Evolutionary conservation across 1,139 yeast genomes (phyloP).

Genomic region (Kodamaea derodonti): DNA sequence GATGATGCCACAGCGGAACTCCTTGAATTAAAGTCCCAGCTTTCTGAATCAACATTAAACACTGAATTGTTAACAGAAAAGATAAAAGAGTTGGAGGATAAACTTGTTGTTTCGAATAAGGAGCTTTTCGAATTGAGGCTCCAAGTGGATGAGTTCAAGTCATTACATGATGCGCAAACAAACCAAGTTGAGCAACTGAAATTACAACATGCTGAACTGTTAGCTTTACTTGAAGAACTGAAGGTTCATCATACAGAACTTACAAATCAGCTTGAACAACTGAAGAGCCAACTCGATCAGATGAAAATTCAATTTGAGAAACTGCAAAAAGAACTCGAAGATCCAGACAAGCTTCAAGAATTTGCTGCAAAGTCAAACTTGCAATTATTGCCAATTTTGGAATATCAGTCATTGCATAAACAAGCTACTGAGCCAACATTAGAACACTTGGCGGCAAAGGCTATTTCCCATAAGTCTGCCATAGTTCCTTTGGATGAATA

Average conservation of each 20-base stretch:
- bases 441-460: constrained; percentile 20
- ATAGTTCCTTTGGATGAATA: constrained; percentile 21
- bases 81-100: not conserved
- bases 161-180: not conserved
- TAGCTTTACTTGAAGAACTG: not conserved
- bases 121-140: not conserved
- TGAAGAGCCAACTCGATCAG: not conserved
- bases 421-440: constrained; percentile 28
- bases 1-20: not conserved
- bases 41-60: not conserved
- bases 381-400: constrained; percentile 26
- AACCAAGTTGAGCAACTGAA: not conserved
- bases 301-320: constrained; percentile 2
- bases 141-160: not conserved
- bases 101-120: not conserved
- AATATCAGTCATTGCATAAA: constrained; percentile 34
- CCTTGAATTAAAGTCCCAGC: not conserved
- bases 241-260: not conserved
- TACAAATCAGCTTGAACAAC: not conserved
- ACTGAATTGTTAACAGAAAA: not conserved
- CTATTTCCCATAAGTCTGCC: constrained; percentile 13
- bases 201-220: not conserved
- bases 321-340: constrained; percentile 3
- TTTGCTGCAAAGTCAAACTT: constrained; percentile 9
- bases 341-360: constrained; percentile 10